Evolutionary conservation across 352 stramenopile genomes (phyloP).

Genomic region (Phytopythium montanum): DNA sequence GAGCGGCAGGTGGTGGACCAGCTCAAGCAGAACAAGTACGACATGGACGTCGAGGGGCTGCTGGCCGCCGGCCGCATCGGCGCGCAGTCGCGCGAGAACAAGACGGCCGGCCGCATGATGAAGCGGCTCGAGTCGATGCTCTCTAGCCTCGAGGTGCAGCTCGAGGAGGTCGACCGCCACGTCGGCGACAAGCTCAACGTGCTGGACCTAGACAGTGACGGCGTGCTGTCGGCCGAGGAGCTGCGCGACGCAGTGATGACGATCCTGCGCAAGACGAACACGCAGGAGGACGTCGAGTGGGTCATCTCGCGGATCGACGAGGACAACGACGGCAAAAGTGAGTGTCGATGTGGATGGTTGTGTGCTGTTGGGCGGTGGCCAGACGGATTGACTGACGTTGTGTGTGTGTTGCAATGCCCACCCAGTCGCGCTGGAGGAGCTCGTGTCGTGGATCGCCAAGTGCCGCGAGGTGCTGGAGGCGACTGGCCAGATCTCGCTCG

Average conservation of each 20-base stretch:
- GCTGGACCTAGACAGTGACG: slow-evolving; percentile 97
- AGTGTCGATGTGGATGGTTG: slow-evolving; percentile 9
- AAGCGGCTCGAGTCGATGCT: slow-evolving; percentile 93
- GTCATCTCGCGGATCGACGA: slow-evolving; percentile 92
- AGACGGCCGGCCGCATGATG: slow-evolving; percentile 90
- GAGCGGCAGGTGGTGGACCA: slow-evolving; percentile 81
- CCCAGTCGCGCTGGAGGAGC: slow-evolving; percentile 91
- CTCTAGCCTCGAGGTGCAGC: slow-evolving; percentile 91
- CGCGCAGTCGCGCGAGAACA: slow-evolving; percentile 80
- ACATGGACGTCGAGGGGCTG: slow-evolving; percentile 85
- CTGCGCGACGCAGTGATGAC: slow-evolving; percentile 94
- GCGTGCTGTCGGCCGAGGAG: slow-evolving; percentile 94
- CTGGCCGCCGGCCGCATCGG: slow-evolving; percentile 78
- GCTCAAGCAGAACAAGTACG: slow-evolving; percentile 86
- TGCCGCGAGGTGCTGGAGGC: slow-evolving; percentile 87
- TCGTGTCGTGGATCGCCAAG: slow-evolving; percentile 88
- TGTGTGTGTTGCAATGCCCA: slow-evolving; percentile 17
- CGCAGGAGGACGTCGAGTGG: slow-evolving; percentile 94
- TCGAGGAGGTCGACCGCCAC: slow-evolving; percentile 93
- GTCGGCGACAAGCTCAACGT: slow-evolving; percentile 98
- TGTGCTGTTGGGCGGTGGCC: slow-evolving; percentile 5
- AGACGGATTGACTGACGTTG: slow-evolving; percentile 8
- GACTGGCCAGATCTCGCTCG: slow-evolving; percentile 69
- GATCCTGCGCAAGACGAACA: slow-evolving; percentile 92
- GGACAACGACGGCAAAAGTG: slow-evolving; percentile 88